Base-by-base conservation (phyloP, 148 eudicot genomes). In the Cornus controversa region DNA sequence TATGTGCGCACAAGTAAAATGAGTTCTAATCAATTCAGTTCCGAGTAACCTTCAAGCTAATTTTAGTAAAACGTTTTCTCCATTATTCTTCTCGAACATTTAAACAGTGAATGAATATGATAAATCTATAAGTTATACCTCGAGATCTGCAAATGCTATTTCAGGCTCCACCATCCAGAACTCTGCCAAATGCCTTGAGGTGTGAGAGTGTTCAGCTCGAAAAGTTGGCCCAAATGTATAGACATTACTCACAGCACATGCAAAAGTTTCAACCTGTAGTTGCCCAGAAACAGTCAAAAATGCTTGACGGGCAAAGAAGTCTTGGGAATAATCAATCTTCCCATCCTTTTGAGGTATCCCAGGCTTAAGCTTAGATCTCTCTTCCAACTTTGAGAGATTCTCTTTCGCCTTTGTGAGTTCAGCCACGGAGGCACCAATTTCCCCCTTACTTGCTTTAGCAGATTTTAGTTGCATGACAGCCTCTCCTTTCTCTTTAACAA, bases 141-240 rank as follows among this genome's bases (percentile, higher is more conserved):
- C 76, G 26, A 95, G 79, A 79, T 95, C 99, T 37, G 99, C 97
- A 86, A 93, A 95, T 29, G 99, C 98, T 24, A 95, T 85, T 88
- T 95, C 99, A 67, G 98, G 98, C 88, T 95, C 99, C 69, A 95
- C 91, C 99, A 95, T 95, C 99, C 99, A 95, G 78, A 95, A 91
- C 58, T 95, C 99, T 57, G 99, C 99, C 68, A 95, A 86, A 91
- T 95, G 99, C 78, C 99, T 89, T 24, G 99, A 84, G 34, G 99
- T 95, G 76, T 95, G 99, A 3, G 99, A 95, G 73, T 95, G 75
- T 73, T 95, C 99, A 67, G 99, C 99, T 67, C 99, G 92, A 77
- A 95, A 95, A 8, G 99, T 95, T 26, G 99, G 99, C 67, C 99
- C 99, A 80, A 95, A 95, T 14, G 99, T 95, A 69, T 95, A 95